phyloP scores from a whole-genome alignment of 257 asterid genomes.

The Gentiana macrophylla region DNA sequence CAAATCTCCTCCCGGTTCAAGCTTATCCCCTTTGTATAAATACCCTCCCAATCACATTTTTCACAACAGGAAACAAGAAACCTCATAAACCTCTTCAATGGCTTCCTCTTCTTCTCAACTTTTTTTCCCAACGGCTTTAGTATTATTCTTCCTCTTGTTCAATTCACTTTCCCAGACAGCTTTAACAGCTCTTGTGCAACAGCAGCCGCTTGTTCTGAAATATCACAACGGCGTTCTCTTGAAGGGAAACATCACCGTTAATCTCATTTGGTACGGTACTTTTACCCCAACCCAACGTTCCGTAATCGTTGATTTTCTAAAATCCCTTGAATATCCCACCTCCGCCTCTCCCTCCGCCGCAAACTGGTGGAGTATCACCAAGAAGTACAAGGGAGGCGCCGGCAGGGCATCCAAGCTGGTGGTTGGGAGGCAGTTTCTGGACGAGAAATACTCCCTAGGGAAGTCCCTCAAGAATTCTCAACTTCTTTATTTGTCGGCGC shows the following conservation, averaged over 20 bases:
- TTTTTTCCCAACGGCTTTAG: too few relatives aligned
- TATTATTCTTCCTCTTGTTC: too few relatives aligned
- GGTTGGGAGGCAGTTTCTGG: slow-evolving; percentile 50
- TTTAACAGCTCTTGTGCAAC: slow-evolving; percentile 11
- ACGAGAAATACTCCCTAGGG: slow-evolving; percentile 45
- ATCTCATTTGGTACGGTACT: slow-evolving; percentile 26
- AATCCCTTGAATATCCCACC: slow-evolving; percentile 13
- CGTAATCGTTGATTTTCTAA: slow-evolving; percentile 23
- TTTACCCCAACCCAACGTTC: slow-evolving; percentile 20
- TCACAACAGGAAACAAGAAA: background rate
- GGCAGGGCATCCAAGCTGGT: slow-evolving; percentile 23
- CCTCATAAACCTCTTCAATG: background rate
- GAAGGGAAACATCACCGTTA: slow-evolving; percentile 17
- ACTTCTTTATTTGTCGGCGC: slow-evolving; percentile 42
- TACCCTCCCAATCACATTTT: background rate
- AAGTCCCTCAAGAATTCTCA: slow-evolving; percentile 40
- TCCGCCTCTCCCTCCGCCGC: slow-evolving; percentile 10
- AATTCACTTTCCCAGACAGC: background rate
- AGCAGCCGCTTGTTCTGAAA: slow-evolving; percentile 16
- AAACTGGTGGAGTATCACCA: slow-evolving; percentile 36
- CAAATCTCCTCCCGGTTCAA: background rate
- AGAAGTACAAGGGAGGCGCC: slow-evolving; percentile 22
- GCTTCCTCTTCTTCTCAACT: slow-evolving; percentile 1
- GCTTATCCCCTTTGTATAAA: background rate
- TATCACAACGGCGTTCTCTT: slow-evolving; percentile 20